A percentile compares a stretch with the other conserved stretches of the same genome.
phyloP scores from a whole-genome alignment of 2,329 filamentous ascomycete species.

The Ceratocystis smalleyi region DNA sequence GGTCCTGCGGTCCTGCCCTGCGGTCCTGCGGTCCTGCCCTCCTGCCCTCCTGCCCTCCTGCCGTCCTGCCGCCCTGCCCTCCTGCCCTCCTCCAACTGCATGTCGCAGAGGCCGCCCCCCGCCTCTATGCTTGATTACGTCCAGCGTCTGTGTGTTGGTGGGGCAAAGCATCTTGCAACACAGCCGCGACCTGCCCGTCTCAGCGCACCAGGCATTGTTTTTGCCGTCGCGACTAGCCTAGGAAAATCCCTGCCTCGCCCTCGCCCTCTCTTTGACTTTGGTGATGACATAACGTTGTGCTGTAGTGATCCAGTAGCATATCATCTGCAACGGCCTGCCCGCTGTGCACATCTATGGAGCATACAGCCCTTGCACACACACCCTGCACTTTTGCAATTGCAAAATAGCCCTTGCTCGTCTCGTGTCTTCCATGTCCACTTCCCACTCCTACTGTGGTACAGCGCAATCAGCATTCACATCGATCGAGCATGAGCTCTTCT shows the following conservation, averaged over 20 bases:
- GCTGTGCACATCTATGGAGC: not conserved
- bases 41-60: not conserved
- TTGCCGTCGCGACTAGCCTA: not conserved
- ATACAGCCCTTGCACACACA: not conserved
- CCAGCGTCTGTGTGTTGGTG: not conserved
- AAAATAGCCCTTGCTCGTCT: not conserved
- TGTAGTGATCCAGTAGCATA: too few species aligned
- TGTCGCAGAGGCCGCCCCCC: not conserved
- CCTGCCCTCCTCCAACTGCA: not conserved
- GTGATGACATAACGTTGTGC: too few species aligned
- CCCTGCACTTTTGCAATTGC: not conserved
- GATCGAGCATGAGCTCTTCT: not conserved
- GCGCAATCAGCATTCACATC: not conserved
- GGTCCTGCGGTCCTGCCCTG: too few species aligned
- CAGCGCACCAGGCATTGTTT: not conserved
- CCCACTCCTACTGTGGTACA: not conserved
- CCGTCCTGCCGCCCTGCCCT: not conserved
- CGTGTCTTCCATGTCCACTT: not conserved
- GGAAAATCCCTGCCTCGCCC: too few species aligned
- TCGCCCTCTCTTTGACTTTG: too few species aligned
- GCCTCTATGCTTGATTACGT: not conserved
- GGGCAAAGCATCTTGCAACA: not conserved
- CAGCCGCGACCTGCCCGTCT: not conserved
- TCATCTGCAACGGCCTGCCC: too few species aligned
- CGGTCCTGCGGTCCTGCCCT: too few species aligned